These are phyloP conservation scores for Kodamaea hsintzibuensis DNA, from an alignment of 805 yeast species.

Conservation along the genomic window DNA sequence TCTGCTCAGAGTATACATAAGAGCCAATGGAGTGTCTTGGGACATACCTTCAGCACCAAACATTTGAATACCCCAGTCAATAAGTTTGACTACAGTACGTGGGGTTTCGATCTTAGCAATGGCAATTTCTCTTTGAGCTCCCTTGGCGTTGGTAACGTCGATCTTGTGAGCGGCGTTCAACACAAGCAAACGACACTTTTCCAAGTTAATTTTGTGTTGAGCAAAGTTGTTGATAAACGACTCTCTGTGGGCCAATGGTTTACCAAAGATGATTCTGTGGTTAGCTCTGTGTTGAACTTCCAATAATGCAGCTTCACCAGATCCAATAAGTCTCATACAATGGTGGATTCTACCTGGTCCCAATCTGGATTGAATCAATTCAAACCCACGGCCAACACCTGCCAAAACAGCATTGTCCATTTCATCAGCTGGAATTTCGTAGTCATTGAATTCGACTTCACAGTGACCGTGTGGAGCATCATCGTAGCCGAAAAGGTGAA, in stretches of 20 bases:
- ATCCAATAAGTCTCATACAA: slow-evolving; percentile 65
- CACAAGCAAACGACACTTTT: slow-evolving; percentile 53
- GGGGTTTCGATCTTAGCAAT: slow-evolving; percentile 67
- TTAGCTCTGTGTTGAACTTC: slow-evolving; percentile 53
- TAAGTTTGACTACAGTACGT: slow-evolving; percentile 47
- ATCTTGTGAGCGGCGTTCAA: slow-evolving; percentile 62
- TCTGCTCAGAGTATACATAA: slow-evolving; percentile 51
- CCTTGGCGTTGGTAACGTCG: slow-evolving; percentile 53
- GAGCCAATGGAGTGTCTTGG: slow-evolving; percentile 59
- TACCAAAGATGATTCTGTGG: slow-evolving; percentile 53
- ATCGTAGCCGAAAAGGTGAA: slow-evolving; percentile 58
- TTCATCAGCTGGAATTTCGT: slow-evolving; percentile 46
- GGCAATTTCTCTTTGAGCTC: slow-evolving; percentile 57
- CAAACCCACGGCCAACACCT: slow-evolving; percentile 57
- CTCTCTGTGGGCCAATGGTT: slow-evolving; percentile 51
- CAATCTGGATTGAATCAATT: slow-evolving; percentile 60
- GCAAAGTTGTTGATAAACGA: slow-evolving; percentile 50
- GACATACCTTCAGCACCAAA: slow-evolving; percentile 67
- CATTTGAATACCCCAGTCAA: slow-evolving; percentile 65
- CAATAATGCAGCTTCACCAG: slow-evolving; percentile 55
- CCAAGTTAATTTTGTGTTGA: slow-evolving; percentile 53
- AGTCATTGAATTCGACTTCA: slow-evolving; percentile 53
- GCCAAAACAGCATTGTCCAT: slow-evolving; percentile 44
- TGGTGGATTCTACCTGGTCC: slow-evolving; percentile 75
- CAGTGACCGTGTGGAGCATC: slow-evolving; percentile 76